Conservation (phyloP, 1,284 basidiomycete species). For the Malassezia equina region DNA sequence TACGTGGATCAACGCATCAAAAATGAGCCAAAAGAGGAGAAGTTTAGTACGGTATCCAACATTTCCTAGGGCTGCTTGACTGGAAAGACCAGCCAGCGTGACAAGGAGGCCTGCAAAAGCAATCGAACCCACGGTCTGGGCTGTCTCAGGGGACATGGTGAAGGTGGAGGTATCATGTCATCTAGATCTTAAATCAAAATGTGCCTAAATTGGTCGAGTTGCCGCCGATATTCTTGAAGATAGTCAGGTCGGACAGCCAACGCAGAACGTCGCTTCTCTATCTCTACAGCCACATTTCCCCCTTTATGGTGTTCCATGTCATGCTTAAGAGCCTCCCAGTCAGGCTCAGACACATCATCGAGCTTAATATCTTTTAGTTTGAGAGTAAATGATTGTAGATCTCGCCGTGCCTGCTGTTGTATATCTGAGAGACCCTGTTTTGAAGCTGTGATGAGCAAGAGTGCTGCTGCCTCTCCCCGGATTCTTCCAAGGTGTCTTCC, state of each 20-base stretch:
- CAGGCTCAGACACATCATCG: slow-evolving; percentile 7
- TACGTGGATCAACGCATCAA: slow-evolving; percentile 36
- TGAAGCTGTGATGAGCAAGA: background rate
- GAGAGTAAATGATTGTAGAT: background rate
- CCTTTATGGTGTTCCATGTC: slow-evolving; percentile 4
- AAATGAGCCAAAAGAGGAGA: slow-evolving; percentile 36
- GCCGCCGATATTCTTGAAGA: background rate
- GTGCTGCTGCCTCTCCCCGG: slow-evolving; percentile 52
- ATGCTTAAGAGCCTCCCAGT: slow-evolving; percentile 10
- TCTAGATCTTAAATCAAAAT: background rate
- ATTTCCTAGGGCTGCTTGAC: background rate
- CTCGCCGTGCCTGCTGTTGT: background rate
- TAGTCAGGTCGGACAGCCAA: background rate
- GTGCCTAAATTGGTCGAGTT: background rate
- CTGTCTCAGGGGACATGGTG: background rate
- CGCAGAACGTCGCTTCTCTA: background rate
- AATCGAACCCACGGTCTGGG: background rate
- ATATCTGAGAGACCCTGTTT: background rate
- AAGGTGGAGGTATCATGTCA: background rate
- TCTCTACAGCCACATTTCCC: background rate
- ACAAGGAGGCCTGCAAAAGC: background rate
- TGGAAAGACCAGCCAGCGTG: background rate
- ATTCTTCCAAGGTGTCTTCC: slow-evolving; percentile 63
- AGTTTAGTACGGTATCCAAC: background rate
- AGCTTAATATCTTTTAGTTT: background rate